Evolutionary conservation across 192 early-diverging fungal genomes (phyloP), one percentile per base, ranked within the genome.

Genomic region (Coemansia sp.): DNA sequence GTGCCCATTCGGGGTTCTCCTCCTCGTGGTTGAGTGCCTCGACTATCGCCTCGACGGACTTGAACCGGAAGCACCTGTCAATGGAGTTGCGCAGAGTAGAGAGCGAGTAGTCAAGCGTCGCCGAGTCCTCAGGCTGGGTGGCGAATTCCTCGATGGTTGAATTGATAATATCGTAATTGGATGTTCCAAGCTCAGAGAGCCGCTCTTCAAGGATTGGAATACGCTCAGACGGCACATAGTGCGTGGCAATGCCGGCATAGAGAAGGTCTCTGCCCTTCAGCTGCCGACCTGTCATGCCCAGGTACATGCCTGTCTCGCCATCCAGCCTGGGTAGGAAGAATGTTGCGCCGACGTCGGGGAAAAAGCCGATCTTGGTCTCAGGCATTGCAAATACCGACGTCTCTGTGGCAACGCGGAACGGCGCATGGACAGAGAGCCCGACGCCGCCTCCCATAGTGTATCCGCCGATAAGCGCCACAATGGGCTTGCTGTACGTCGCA

Each of bases 371-470:
- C 56, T 84, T 85, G 4, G 94, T 94, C 72, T 99, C 97, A 6
- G 97, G 96, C 95, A 99, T 99, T 37, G 96, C 90, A 75, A 98
- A 96, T 57, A 96, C 62, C 2, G 97, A 94, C 19, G 90, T 87
- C 79, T 99, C 96, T 31, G 94, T 97, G 6, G 94, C 97, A 50
- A 99, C 90, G 28, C 97, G 84, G 85, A 99, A 98, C 22, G 95
- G 89, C 6, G 89, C 94, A 72, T 97, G 96, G 23, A 97, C 89
- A 28, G 94, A 94, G 17, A 99, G 72, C 31, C 97, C 97, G 36
- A 94, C 92, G 56, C 97, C 97, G 33, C 95, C 97, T 40, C 97
- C 97, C 97, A 99, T 94, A 28, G 89, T 91, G 58, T 89, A 89
- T 13, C 92, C 97, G 65, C 95, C 78, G 68, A 98, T 85, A 31